Evolutionary conservation across 176 grass and related monocot species (phyloP).

Genomic region (Dendrocalamus sinicus): DNA sequence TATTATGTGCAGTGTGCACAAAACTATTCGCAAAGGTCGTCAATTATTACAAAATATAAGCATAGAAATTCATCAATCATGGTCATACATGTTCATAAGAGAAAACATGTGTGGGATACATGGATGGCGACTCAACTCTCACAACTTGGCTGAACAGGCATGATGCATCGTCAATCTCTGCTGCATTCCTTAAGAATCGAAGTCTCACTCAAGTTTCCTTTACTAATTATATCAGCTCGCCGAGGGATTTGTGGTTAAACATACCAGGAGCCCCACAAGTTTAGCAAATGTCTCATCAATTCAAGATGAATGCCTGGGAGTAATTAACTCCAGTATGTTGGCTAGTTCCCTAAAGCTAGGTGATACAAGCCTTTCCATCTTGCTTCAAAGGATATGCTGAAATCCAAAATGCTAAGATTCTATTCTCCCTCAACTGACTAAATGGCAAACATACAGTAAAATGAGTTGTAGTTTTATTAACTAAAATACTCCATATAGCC

Average conservation of each 20-base stretch:
- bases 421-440: constrained; percentile 7
- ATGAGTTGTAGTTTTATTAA: constrained; percentile 3
- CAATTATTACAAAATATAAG: constrained; percentile 14
- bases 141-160: background rate
- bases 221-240: background rate
- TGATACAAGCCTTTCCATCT: background rate
- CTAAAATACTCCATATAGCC: background rate
- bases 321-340: constrained; percentile 4
- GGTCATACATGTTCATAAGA: background rate
- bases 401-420: constrained; percentile 4
- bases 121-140: background rate
- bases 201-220: background rate
- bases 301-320: background rate
- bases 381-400: background rate
- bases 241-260: background rate
- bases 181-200: background rate
- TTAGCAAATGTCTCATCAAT: constrained; percentile 1
- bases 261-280: background rate
- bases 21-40: background rate
- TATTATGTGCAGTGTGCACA: background rate
- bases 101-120: background rate
- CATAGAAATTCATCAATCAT: background rate
- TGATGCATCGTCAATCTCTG: background rate
- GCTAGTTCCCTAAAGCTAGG: background rate
- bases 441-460: background rate